Base-by-base conservation (phyloP, 2,329 filamentous ascomycete species). In the Sclerotinia glacialis region DNA sequence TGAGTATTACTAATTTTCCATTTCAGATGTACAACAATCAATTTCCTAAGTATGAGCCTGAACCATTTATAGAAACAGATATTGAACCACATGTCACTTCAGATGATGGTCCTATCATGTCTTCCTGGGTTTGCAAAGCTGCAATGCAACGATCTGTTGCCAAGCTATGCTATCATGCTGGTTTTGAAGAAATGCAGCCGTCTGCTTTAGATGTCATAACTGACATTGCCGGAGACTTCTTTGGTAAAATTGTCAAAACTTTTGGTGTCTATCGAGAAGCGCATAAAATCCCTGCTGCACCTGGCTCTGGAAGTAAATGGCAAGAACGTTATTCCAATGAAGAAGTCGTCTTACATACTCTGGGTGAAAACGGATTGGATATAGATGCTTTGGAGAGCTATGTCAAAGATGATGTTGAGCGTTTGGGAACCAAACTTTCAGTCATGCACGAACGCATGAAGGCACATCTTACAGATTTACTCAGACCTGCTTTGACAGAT, bases 161-260 rank as follows among this genome's bases (percentile, higher is more conserved):
- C 67, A 96, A 98, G 78, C 87, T 99, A 55, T 94, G 97, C 74
- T 99, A 97, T 75, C 92, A 97, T 76, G 91, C 93, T 50, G 95
- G 95, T 0, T 99, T 98, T 71, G 95, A 99, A 78, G 95, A 99
- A 76, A 91, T 96, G 69, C 95, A 99, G 76, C 95, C 95, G 18
- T 96, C 93, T 50, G 94, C 95, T 37, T 82, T 99, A 40, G 95
- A 99, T 72, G 86, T 91, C 0, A 86, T 96, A 47, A 97, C 95
- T 0, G 93, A 97, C 72, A 86, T 97, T 63, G 93, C 93, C 0
- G 88, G 88, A 3, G 91, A 96, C 72, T 99, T 94, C 76, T 97
- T 99, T 74, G 84, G 87, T 67, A 96, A 96, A 76, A 82, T 99
- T 12, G 87, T 89, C 21, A 85, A 85, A 67, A 93, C 91, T 0